Conservation (phyloP, 306 rosid species). For the Echinosophora koreensis region DNA sequence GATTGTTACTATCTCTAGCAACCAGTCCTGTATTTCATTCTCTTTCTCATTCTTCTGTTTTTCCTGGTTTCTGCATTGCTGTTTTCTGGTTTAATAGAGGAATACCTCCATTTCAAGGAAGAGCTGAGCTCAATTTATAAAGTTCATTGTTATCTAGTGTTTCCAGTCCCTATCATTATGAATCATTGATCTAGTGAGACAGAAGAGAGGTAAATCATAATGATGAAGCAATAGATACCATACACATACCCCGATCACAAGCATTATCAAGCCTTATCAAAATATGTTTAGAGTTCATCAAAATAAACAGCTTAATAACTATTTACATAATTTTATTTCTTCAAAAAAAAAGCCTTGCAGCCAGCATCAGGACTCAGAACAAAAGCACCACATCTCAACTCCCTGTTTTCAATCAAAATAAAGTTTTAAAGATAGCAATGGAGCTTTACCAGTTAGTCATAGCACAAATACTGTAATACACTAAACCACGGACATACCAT, state of each 20-base stretch:
- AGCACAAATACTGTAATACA: not conserved
- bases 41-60: not conserved
- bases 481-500: too few species aligned
- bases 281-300: not conserved
- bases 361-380: not conserved
- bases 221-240: slow-evolving; percentile 1
- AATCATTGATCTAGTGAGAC: slow-evolving; percentile 22
- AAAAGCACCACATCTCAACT: not conserved
- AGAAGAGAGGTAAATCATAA: slow-evolving; percentile 8
- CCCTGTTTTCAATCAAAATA: not conserved
- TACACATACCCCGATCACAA: slow-evolving; percentile 1
- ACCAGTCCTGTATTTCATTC: too few species aligned
- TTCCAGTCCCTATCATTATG: not conserved
- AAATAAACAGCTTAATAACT: slow-evolving; percentile 15
- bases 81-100: not conserved
- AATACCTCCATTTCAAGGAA: too few species aligned
- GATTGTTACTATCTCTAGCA: too few species aligned
- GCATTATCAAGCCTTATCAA: not conserved
- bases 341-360: not conserved
- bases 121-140: not conserved
- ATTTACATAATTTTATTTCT: not conserved
- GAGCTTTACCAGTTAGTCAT: not conserved
- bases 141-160: not conserved
- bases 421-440: not conserved
- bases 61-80: not conserved